A percentile compares a stretch with the other conserved stretches of the same genome.
Evolutionary conservation across 495 filamentous ascomycete genomes (phyloP).

Genomic region (Delitschia confertaspora): DNA sequence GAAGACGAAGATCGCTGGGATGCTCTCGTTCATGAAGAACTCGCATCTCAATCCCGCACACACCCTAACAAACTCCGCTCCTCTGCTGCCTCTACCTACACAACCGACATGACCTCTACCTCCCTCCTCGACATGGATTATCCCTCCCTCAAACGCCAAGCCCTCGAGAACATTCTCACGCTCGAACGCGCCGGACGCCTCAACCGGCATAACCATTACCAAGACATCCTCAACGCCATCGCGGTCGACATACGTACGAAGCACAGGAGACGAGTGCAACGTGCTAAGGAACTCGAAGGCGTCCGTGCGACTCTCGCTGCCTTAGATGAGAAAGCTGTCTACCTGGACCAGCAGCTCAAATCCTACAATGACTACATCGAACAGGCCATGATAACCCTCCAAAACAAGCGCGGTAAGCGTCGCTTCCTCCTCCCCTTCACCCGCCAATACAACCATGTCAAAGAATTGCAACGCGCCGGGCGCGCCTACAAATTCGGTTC

Average conservation of each 20-base stretch:
- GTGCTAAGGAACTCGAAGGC: conserved; percentile 81
- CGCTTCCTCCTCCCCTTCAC: conserved; percentile 94
- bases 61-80: conserved; percentile 57
- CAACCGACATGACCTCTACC: conserved; percentile 40
- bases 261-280: conserved; percentile 81
- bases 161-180: conserved; percentile 85
- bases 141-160: conserved; percentile 81
- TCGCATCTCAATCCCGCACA: conserved; percentile 41
- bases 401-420: conserved; percentile 93
- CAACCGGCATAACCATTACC: conserved; percentile 85
- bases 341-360: conserved; percentile 89
- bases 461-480: conserved; percentile 81
- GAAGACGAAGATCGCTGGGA: conserved; percentile 91
- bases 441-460: conserved; percentile 96
- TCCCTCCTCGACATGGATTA: conserved; percentile 84
- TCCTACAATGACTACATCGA: conserved; percentile 99
- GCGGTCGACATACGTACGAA: conserved; percentile 95
- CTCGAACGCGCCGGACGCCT: conserved; percentile 80
- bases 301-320: conserved; percentile 75
- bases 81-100: conserved; percentile 46
- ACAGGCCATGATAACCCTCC: conserved; percentile 96
- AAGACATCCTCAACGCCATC: conserved; percentile 93
- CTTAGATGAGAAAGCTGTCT: conserved; percentile 82
- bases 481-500: conserved; percentile 94
- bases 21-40: conserved; percentile 72